Conservation (phyloP, 129 eudicot genomes). For the Oenanthe sinensis region DNA sequence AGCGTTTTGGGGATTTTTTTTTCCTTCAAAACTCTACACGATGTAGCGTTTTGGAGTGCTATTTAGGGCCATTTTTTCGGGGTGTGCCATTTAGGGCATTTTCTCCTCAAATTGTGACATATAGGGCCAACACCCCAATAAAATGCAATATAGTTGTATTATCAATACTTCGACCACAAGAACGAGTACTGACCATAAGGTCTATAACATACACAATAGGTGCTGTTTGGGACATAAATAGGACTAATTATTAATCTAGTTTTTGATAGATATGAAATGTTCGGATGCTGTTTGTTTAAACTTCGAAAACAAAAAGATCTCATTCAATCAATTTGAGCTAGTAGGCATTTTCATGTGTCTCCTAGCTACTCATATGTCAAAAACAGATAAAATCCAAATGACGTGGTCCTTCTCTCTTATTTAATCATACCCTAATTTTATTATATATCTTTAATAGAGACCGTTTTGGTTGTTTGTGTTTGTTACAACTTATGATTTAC, state of each 20-base stretch:
- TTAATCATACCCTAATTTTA: neutral
- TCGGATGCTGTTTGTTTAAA: neutral
- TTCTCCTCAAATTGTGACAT: too few species aligned
- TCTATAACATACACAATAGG: neutral
- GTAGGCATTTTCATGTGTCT: neutral
- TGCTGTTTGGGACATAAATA: neutral
- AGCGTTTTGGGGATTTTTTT: too few species aligned
- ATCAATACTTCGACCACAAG: too few species aligned
- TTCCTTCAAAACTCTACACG: too few species aligned
- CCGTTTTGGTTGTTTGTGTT: neutral
- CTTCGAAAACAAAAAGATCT: neutral
- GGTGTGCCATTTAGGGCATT: too few species aligned
- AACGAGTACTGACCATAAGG: neutral
- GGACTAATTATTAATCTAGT: neutral
- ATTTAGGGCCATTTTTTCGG: too few species aligned
- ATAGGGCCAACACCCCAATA: too few species aligned
- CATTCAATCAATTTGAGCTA: neutral
- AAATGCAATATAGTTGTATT: too few species aligned
- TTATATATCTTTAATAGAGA: neutral
- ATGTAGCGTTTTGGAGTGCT: too few species aligned
- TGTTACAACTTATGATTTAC: neutral
- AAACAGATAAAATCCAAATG: neutral
- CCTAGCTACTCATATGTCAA: neutral
- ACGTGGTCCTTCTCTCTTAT: neutral
- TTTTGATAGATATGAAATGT: neutral